phyloP scores from a whole-genome alignment of 73 alveolate genomes.

The Effrenium voratum region DNA sequence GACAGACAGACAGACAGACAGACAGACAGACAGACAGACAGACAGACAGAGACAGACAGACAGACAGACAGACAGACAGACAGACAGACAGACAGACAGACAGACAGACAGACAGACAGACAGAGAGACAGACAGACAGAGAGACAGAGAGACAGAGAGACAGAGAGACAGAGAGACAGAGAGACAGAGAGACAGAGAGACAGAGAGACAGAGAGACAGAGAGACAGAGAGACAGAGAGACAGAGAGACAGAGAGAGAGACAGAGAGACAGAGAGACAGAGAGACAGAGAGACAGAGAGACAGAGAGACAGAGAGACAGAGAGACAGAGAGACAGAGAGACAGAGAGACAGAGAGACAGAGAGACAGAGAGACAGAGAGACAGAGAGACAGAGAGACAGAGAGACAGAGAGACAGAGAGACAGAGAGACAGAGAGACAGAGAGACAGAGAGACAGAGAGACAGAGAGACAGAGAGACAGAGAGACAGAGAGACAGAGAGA shows the following conservation, averaged over 20 bases:
- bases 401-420: background rate
- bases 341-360: no score
- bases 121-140: background rate
- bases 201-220: slow-evolving; percentile 4
- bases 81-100: slow-evolving; percentile 4
- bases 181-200: background rate
- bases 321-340: no score
- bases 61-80: background rate
- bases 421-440: background rate
- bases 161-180: background rate
- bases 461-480: background rate
- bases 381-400: no score
- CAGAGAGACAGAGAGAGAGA: background rate
- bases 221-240: slow-evolving; percentile 4
- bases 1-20: no score
- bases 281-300: no score
- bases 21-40: background rate
- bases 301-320: no score
- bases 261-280: no score
- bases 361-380: no score
- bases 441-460: background rate
- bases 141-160: background rate
- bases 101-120: background rate
- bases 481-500: background rate
- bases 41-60: background rate